Conservation (phyloP, 257 asterid genomes). For the Anisodus acutangulus region DNA sequence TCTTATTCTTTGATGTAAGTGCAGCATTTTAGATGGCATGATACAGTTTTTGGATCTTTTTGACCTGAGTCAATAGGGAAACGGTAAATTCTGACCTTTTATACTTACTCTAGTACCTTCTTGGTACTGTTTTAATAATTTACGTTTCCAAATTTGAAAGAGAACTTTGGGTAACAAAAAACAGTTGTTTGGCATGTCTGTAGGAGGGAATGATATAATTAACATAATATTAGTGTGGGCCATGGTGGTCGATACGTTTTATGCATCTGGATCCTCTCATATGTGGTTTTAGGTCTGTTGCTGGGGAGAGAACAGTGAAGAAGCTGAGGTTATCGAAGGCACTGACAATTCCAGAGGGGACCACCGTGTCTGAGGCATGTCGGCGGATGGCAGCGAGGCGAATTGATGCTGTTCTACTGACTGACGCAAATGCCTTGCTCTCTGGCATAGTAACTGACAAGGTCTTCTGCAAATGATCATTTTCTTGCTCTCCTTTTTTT, state of each 20-base stretch:
- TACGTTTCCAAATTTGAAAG: not conserved
- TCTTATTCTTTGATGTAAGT: not conserved
- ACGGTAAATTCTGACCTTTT: not conserved
- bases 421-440: slow-evolving; percentile 89
- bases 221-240: not conserved
- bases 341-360: slow-evolving; percentile 92
- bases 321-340: slow-evolving; percentile 90
- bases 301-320: slow-evolving; percentile 94
- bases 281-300: slow-evolving; percentile 50
- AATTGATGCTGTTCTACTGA: slow-evolving; percentile 87
- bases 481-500: not conserved
- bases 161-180: not conserved
- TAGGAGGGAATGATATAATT: not conserved
- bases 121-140: not conserved
- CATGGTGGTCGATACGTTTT: not conserved
- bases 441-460: slow-evolving; percentile 98
- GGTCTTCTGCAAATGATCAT: slow-evolving; percentile 42
- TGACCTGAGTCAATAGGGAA: not conserved
- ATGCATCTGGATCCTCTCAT: not conserved
- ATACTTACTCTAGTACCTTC: slow-evolving; percentile 9
- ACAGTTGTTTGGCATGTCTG: not conserved
- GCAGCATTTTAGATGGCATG: not conserved
- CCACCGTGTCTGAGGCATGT: slow-evolving; percentile 89
- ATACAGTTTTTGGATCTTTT: not conserved
- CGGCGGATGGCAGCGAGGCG: slow-evolving; percentile 92